Evolutionary conservation across 441 rosid species (phyloP), one percentile per base, ranked within the genome.

Genomic region (Melastoma candidum): DNA sequence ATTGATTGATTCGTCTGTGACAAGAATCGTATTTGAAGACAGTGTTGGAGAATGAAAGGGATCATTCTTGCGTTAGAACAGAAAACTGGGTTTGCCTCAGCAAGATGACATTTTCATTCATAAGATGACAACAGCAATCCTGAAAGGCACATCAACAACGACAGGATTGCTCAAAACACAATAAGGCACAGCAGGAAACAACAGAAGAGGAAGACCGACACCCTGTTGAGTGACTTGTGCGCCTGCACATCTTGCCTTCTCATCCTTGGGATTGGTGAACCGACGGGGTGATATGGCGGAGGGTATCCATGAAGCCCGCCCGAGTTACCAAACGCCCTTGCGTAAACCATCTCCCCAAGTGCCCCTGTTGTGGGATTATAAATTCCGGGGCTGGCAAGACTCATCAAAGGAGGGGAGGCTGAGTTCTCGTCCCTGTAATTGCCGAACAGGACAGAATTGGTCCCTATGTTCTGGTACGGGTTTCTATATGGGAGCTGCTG

Each of bases 161-260:
- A 60, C 48, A 24, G 39, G 51, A 26, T 2, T 11, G 10, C 8
- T 73, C 61, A 83, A 64, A 83, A 83, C 58, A 76, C 64, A 43
- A 83, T 63, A 49, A 80, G 74, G 46, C 86, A 83, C 56, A 83
- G 59, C 47, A 78, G 44, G 59, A 76, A 52, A 65, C 79, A 80
- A 52, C 82, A 78, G 59, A 78, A 58, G 44, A 83, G 68, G 64
- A 80, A 83, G 54, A 74, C 12, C 26, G 73, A 74, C 2, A 80
- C 63, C 63, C 90, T 74, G 67, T 73, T 71, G 11, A 83, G 72
- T 10, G 78, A 80, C 65, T 61, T 78, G 11, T 80, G 74, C 9
- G 60, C 57, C 55, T 76, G 77, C 73, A 78, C 61, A 67, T 67
- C 70, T 46, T 66, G 80, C 59, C 83, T 73, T 47, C 86, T 72